Base-by-base conservation (phyloP, 1,284 basidiomycete species). In the Ceratobasidium sp. region DNA sequence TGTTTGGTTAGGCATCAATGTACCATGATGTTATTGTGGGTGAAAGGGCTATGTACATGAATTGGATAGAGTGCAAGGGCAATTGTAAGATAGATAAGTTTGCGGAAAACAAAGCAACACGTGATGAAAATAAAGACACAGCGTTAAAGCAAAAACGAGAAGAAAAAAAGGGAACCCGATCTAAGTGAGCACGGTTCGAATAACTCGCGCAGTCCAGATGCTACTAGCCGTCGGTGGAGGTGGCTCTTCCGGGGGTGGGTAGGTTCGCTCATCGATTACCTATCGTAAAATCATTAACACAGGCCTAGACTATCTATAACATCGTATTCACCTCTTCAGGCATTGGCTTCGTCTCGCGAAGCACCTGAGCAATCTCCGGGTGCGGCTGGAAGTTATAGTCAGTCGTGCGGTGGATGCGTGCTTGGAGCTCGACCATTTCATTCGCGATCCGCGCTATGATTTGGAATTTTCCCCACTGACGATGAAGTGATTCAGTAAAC, bases 401-500 rank as follows among this genome's bases (percentile, higher is more conserved):
- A 47, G 82, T 83, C 1, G 88, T 86, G 66, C 84, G 86, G 64
- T 87, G 87, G 80, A 92, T 93, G 78, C 91, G 90, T n/a, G 87
- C 83, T 83, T 94, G 92, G 77, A 90, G 91, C 79, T 91, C 88
- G 0, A 87, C 87, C 11, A 91, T 92, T 77, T 86, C 88, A 74
- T 87, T 87, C 77, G 94, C 90, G 81, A 94, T 64, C 49, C 88
- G 87, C 42, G 91, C 92, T 85, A 94, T 91, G 90, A 94, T 91
- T 81, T 91, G 93, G 83, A 91, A 94, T 83, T 94, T 94, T 17
- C 91, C 93, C 92, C 92, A 94, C 74, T 75, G 20, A n/a, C 13
- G 5, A 15, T 23, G 13, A 54, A 39, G 31, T 28, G 26, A n/a
- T n/a, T 58, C 4, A 65, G 60, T 7, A 64, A 23, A 56, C 33